phyloP scores from a whole-genome alignment of 2,329 filamentous ascomycete genomes.

The Cordyceps cicadae region DNA sequence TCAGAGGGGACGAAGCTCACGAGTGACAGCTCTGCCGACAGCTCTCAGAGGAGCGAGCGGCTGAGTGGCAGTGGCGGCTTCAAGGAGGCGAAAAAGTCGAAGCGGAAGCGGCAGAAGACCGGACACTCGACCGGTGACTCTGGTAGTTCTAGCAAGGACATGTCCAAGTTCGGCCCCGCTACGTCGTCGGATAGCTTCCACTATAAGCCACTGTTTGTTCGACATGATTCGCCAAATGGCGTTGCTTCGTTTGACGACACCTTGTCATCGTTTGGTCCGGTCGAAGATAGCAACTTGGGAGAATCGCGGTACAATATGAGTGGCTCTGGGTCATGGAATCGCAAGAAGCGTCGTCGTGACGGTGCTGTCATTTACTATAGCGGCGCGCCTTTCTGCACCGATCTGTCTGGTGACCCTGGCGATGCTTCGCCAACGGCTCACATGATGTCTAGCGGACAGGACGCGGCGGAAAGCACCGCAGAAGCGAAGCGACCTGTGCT shows the following conservation, averaged over 20 bases:
- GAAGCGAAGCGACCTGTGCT: constrained; percentile 21
- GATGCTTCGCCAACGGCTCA: constrained; percentile 40
- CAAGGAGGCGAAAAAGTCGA: constrained; percentile 33
- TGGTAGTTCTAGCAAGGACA: constrained; percentile 28
- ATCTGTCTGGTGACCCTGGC: constrained; percentile 61
- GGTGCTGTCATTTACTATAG: constrained; percentile 80
- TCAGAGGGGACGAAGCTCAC: constrained; percentile 55
- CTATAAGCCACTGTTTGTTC: constrained; percentile 56
- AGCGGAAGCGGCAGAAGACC: constrained; percentile 39
- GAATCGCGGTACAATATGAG: constrained; percentile 40
- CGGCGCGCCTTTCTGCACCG: constrained; percentile 71
- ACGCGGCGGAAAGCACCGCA: constrained; percentile 18
- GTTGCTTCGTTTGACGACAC: constrained; percentile 42
- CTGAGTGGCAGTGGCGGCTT: constrained; percentile 39
- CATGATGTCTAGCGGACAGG: constrained; percentile 37
- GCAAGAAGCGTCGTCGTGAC: constrained; percentile 49
- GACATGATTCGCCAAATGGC: constrained; percentile 38
- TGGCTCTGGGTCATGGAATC: constrained; percentile 39
- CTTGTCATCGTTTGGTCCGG: constrained; percentile 37
- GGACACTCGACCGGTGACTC: constrained; percentile 27
- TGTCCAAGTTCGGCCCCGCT: constrained; percentile 32
- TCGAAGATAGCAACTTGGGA: constrained; percentile 40
- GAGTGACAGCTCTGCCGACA: constrained; percentile 51
- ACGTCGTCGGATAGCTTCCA: constrained; percentile 45
- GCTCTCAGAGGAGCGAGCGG: constrained; percentile 38